Percentiles rank a stretch among this genome's conserved stretches.
phyloP scores from a whole-genome alignment of 805 yeast species.

The Teunomyces barrocoloradensis region DNA sequence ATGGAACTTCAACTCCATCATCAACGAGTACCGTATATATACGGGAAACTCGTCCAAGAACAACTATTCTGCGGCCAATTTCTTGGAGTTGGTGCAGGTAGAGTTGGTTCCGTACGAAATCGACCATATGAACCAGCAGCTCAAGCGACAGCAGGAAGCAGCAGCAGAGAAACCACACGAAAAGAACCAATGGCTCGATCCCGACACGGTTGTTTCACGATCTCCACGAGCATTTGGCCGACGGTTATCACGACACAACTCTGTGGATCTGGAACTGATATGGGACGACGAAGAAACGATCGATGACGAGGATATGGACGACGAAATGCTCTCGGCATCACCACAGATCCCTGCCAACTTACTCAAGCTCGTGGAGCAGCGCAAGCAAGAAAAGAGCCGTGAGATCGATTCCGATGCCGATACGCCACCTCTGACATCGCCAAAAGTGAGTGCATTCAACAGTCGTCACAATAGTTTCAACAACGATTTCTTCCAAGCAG shows the following conservation, averaged over 20 bases:
- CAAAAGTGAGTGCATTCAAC: conserved; percentile 16
- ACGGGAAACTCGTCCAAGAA: conserved; percentile 61
- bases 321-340: conserved; percentile 52
- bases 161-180: conserved; percentile 2
- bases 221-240: neutral
- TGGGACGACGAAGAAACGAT: conserved; percentile 26
- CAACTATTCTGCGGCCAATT: conserved; percentile 78
- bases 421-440: conserved; percentile 32
- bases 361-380: conserved; percentile 51
- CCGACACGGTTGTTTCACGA: neutral
- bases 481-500: conserved; percentile 13
- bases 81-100: conserved; percentile 68
- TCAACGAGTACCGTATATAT: conserved; percentile 80
- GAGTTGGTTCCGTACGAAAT: conserved; percentile 45
- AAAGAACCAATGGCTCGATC: neutral
- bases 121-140: conserved; percentile 25
- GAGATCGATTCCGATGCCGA: conserved; percentile 15
- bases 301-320: conserved; percentile 44
- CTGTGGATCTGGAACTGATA: conserved; percentile 14
- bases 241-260: conserved; percentile 4
- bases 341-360: conserved; percentile 69
- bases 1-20: conserved; percentile 83
- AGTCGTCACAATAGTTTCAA: conserved; percentile 22
- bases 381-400: conserved; percentile 37
- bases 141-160: conserved; percentile 13